Evolutionary conservation across 345 rosid genomes (phyloP).

Genomic region (Abelmoschus esculentus): DNA sequence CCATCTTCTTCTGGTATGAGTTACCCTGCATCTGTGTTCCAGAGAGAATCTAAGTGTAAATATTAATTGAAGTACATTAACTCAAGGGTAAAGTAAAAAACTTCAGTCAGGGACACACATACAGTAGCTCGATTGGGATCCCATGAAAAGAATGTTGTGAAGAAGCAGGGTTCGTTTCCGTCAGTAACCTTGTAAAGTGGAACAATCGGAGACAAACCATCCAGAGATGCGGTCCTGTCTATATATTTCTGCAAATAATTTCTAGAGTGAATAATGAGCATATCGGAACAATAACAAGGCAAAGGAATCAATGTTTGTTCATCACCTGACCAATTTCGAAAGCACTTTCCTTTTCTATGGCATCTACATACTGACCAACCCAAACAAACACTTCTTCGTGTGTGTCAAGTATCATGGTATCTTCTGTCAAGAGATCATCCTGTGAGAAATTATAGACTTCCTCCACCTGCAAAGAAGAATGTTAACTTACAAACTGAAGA

Average conservation of each 20-base stretch:
- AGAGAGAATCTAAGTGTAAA: neutral
- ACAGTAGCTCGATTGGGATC: conserved; percentile 74
- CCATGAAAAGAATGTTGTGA: conserved; percentile 84
- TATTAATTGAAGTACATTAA: neutral
- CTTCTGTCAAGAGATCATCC: conserved; percentile 94
- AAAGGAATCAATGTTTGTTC: conserved; percentile 7
- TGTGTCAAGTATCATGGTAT: conserved; percentile 78
- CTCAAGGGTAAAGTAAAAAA: conserved; percentile 8
- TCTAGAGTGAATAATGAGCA: conserved; percentile 13
- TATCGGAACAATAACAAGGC: neutral
- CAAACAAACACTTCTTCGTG: conserved; percentile 94
- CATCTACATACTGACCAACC: conserved; percentile 83
- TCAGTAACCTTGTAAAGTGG: conserved; percentile 86
- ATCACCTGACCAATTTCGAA: conserved; percentile 86
- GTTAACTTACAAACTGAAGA: conserved; percentile 12
- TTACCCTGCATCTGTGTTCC: conserved; percentile 72
- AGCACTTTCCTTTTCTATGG: conserved; percentile 78
- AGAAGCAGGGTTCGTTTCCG: conserved; percentile 94
- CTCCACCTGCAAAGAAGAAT: conserved; percentile 54
- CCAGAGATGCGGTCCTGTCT: conserved; percentile 61
- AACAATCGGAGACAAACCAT: conserved; percentile 71
- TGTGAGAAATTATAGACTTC: conserved; percentile 87
- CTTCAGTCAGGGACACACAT: conserved; percentile 21
- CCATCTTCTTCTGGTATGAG: conserved; percentile 90
- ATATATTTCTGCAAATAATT: conserved; percentile 64